Base-by-base conservation (phyloP, 306 rosid genomes). In the Betula pendula region DNA sequence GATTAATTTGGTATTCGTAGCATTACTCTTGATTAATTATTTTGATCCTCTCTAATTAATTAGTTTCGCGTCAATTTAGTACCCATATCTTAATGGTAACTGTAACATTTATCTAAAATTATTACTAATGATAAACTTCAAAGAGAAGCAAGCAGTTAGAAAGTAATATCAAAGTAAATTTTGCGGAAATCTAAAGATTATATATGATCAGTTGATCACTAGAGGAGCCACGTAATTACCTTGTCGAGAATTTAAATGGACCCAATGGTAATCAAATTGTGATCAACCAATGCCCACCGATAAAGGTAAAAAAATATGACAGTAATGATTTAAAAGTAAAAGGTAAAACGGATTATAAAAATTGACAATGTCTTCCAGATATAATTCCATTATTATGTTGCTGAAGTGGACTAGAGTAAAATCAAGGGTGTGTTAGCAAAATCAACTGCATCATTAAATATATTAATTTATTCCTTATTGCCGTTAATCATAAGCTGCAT, bases 221-320 rank as follows among this genome's bases (percentile, higher is more conserved):
- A 24, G 15, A 75, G 58, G 56, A 70, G 58, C 78, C 62, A 48
- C 78, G 60, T 53, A 79, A 79, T 79, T 52, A 79, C 58, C 55
- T 49, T 60, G 77, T 58, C 77, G 77, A 65, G 44, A 63, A 79
- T 53, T 38, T 24, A 52, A 40, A 14, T 66, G 76, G 75, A 45
- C 35, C 63, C 75, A 73, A 77, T 73, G 68, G 38, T 67, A 80
- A 67, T 73, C 75, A 67, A 55, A 73, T 59, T 79, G 78, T 72
- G 51, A n/a, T n/a, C n/a, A 73, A 55, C 75, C 66, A 42, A 55
- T 47, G 40, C 48, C 16, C 44, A 66, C 27, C 48, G 35, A 38
- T 66, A 19, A 66, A 66, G 48, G 70, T 20, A 19, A 66, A 66
- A 66, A 42, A 66, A 48, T 19, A 66, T 66, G 70, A 13, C 48